Evolutionary conservation across 768 basidiomycete genomes (phyloP), one percentile per base, ranked within the genome.

Genomic region (Lactifluus rugatus): DNA sequence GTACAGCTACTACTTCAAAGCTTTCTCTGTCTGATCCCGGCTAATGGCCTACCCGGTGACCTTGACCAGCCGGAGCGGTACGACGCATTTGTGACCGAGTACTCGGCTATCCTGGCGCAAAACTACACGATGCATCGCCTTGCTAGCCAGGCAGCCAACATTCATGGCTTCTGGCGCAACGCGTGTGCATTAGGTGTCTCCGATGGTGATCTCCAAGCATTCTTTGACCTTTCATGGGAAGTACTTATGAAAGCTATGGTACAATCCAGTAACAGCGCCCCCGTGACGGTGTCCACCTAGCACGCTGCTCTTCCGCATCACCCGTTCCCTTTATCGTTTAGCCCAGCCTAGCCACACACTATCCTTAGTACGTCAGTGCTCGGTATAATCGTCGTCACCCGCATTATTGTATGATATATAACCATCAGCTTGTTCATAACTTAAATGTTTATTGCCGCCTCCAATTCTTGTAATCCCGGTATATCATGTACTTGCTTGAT

Each of bases 121-220:
- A 64, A 59, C 28, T 62, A 56, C 64, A 69, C 70, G 44, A 53
- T 70, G 1, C 65, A 67, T 31, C 63, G 63, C 0, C 71, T 79
- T 46, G 69, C 78, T 60, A 50, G 58, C 16, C 71, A 74, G 58
- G 66, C 73, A 14, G 68, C 67, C 57, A 56, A 57, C 6, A 66
- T 78, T 46, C 73, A 77, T 57, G 79, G 78, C 14, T 64, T 81
- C 9, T 82, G 81, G 81, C 72, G 74, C 41, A 80, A 81, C 63
- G 75, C 67, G 4, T 75, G 74, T 58, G 73, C 73, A 11, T 69
- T 82, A 28, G 81, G 81, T 37, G 75, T 82, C 60, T 72, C 72
- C 62, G 81, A 82, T 61, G 62, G 65, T 45, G 67, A 67, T 34
- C 70, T 81, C 16, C 81, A 78, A 74, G 72, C 71, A 31, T 70